Evolutionary conservation across 129 eudicot species (phyloP).

Genomic region (Helianthus tuberosus): DNA sequence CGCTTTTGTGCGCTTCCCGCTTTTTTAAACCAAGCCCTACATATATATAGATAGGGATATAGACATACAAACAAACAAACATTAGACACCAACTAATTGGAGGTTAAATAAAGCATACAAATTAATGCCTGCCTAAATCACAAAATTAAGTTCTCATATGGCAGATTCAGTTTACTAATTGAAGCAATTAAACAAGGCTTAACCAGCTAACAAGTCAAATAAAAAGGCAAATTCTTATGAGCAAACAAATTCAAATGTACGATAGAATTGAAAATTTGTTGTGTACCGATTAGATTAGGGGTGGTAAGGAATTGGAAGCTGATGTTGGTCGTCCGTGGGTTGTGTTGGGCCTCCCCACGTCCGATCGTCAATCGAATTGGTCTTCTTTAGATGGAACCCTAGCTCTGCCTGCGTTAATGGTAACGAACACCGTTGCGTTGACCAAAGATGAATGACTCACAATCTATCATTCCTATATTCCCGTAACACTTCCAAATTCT

Average conservation of each 20-base stretch:
- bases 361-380: constrained; percentile 22
- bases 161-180: not conserved
- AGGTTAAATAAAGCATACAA: not conserved
- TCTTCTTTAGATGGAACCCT: not conserved
- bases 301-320: not conserved
- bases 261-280: not conserved
- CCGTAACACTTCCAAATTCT: too few species aligned
- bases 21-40: too few species aligned
- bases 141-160: not conserved
- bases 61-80: not conserved
- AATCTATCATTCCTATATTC: too few species aligned
- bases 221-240: not conserved
- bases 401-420: not conserved
- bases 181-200: not conserved
- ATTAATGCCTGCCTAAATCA: not conserved
- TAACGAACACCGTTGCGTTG: constrained; percentile 5
- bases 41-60: too few species aligned
- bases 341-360: constrained; percentile 32
- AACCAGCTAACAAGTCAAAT: not conserved
- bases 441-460: not conserved
- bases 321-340: constrained; percentile 33
- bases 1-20: too few species aligned
- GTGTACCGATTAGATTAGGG: constrained; percentile 21
- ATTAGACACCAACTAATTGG: not conserved
- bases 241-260: not conserved